A percentile compares a stretch with the other conserved stretches of the same genome.
phyloP scores from a whole-genome alignment of 139 green algal genomes.

The Coccomyxa sp. region DNA sequence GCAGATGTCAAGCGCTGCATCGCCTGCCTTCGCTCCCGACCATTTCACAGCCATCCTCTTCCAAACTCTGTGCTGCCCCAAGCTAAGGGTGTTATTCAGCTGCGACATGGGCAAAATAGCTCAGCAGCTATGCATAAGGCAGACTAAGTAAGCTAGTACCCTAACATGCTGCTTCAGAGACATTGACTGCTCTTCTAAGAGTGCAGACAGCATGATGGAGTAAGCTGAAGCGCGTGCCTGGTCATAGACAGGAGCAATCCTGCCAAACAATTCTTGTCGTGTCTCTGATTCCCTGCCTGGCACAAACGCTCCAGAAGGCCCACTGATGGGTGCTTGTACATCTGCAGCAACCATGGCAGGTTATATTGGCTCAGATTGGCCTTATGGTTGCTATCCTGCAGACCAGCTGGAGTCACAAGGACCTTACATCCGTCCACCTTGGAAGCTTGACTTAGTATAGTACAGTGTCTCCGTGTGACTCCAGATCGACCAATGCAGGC shows the following conservation, averaged over 20 bases:
- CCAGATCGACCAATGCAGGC: no score
- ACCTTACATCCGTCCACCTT: no score
- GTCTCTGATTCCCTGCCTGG: background rate
- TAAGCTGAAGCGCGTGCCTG: constrained; percentile 25
- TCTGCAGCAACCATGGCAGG: no score
- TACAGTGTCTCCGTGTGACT: no score
- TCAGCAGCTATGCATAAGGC: background rate
- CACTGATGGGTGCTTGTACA: background rate
- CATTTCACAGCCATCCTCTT: constrained; percentile 93
- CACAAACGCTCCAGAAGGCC: constrained; percentile 8
- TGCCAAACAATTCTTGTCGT: constrained; percentile 77
- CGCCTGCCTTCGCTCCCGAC: constrained; percentile 51
- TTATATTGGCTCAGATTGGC: no score
- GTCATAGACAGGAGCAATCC: constrained; percentile 84
- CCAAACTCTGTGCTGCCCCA: constrained; percentile 93
- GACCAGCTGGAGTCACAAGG: no score
- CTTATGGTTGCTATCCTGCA: no score
- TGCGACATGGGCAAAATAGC: constrained; percentile 21
- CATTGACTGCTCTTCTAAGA: no score
- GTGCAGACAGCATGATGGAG: background rate
- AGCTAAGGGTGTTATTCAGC: constrained; percentile 88
- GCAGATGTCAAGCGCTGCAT: constrained; percentile 84
- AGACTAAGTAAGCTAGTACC: no score
- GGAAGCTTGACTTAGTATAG: no score
- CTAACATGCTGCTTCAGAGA: no score